A percentile compares a stretch with the other conserved stretches of the same genome.
Conservation (phyloP, 1,284 basidiomycete species). For the Rhodotorula sp. region DNA sequence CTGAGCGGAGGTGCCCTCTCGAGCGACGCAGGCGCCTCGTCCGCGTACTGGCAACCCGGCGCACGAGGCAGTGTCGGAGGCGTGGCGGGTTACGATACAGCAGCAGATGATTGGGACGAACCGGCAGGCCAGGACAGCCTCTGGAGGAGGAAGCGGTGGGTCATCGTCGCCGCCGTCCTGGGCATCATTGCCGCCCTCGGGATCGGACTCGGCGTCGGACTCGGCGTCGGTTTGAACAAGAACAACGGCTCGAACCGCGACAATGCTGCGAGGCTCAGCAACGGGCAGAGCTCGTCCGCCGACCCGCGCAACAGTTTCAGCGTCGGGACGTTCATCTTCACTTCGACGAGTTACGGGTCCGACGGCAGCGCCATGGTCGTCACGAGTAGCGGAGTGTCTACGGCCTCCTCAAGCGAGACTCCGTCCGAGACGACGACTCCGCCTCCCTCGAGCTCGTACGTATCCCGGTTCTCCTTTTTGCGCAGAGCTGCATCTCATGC, state of each 20-base stretch:
- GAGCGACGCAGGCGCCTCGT: conserved; percentile 6
- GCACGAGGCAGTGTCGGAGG: background rate
- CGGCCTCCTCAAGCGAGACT: background rate
- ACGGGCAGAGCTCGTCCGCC: background rate
- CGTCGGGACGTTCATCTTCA: conserved; percentile 10
- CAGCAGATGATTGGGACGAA: conserved; percentile 19
- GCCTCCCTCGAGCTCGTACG: background rate
- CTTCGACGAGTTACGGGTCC: conserved; percentile 15
- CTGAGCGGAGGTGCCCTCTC: background rate
- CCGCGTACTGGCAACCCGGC: conserved; percentile 34
- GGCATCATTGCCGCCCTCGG: conserved; percentile 21
- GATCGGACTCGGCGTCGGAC: conserved; percentile 30
- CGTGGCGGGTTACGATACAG: conserved; percentile 4
- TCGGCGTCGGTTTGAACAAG: conserved; percentile 32
- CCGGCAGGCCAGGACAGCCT: conserved; percentile 4
- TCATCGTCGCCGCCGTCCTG: conserved; percentile 16
- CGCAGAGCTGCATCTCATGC: no score
- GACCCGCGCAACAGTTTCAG: conserved; percentile 5
- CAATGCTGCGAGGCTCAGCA: conserved; percentile 17
- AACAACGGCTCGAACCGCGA: conserved; percentile 1
- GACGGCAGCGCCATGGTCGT: background rate
- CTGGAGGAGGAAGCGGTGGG: conserved; percentile 10
- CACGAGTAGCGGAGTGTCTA: background rate
- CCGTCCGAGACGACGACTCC: background rate
- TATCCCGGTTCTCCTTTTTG: background rate